A percentile compares a stretch with the other conserved stretches of the same genome.
phyloP scores from a whole-genome alignment of 2,329 filamentous ascomycete genomes.

The Neofusicoccum laricinum region DNA sequence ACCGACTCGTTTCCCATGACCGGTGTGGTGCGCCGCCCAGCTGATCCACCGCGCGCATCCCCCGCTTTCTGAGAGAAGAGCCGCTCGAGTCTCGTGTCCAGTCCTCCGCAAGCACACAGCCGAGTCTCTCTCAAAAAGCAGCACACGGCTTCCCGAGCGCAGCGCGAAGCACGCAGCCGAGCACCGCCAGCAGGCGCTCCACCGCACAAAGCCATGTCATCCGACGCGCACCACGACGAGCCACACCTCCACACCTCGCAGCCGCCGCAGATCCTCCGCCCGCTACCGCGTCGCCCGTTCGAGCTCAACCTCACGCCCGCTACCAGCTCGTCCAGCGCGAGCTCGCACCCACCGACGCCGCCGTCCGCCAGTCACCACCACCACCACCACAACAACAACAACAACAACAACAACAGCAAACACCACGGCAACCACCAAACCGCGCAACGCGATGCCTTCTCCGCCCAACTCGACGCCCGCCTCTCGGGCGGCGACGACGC shows the following conservation, averaged over 20 bases:
- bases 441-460: background rate
- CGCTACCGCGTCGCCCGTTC: constrained; percentile 38
- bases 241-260: background rate
- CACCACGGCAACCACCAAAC: no score
- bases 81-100: background rate
- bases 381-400: no score
- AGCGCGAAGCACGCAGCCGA: background rate
- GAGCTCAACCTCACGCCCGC: constrained; percentile 16
- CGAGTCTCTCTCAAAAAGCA: background rate
- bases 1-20: background rate
- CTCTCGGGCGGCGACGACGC: constrained; percentile 32
- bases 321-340: constrained; percentile 18
- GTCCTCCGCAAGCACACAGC: background rate
- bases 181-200: background rate
- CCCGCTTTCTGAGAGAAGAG: background rate
- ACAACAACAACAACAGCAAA: no score
- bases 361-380: background rate
- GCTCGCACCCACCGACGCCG: constrained; percentile 26
- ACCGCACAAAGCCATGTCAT: background rate
- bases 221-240: background rate
- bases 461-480: constrained; percentile 5
- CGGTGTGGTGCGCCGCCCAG: background rate
- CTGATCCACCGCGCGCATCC: constrained; percentile 7
- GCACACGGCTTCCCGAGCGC: background rate
- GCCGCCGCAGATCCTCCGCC: constrained; percentile 35